Base-by-base conservation (phyloP, 2,329 filamentous ascomycete species). In the Cercospora canescens region DNA sequence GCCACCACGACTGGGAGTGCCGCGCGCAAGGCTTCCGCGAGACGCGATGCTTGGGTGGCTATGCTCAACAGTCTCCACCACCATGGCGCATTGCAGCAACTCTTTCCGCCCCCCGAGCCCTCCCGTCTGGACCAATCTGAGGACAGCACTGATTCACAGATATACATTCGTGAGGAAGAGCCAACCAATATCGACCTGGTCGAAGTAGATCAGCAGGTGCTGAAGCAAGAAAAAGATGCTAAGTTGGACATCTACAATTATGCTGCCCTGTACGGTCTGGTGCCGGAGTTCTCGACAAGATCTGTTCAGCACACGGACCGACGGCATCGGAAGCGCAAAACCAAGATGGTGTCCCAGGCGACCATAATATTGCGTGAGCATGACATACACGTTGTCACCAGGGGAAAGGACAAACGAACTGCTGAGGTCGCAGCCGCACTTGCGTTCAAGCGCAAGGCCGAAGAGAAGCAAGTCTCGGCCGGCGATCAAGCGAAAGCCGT, bases 221-320 rank as follows among this genome's bases (percentile, higher is more conserved):
- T 74, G 63, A 59, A 62, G 11, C 65, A 67, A 7, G 72, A 74
- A 57, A 71, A 69, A 62, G 71, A 75, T 58, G 71, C 72, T 9
- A 74, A 71, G 45, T 21, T 68, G 24, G 74, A 75, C 16, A 75
- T 82, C 21, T 82, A 80, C 71, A 79, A 81, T 64, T 81, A 81
- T 70, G 79, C 79, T 37, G 80, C 80, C 2, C 72, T 76, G 30
- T 80, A 77, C 65, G 78, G 78, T 39, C 62, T 70, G 2, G 65
- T 79, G 18, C 81, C 81, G 6, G 28, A 60, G 12, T 70, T 75
- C 64, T 39, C 65, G 9, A 58, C 39, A 30, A 59, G 67, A 32
- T 21, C 56, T 26, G 54, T 67, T 9, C 39, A 16, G n/a, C 50
- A 56, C 28, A n/a, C 32, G 12, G 37, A 8, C 24, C 63, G 63